Evolutionary conservation across 352 stramenopile genomes (phyloP).

Genomic region (Discostella stelligera): DNA sequence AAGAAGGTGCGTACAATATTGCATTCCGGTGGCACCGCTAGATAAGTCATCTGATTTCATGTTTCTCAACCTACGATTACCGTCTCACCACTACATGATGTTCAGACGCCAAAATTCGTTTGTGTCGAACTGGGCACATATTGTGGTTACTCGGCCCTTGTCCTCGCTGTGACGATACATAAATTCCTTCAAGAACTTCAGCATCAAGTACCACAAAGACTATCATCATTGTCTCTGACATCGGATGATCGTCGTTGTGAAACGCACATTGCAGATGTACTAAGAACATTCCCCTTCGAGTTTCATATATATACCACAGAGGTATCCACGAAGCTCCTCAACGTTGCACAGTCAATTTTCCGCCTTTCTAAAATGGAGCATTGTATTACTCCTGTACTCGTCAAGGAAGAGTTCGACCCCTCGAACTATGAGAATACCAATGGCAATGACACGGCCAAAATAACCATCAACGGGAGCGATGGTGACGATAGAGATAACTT

Average conservation of each 20-base stretch:
- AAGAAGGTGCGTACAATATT: background rate
- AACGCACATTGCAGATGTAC: too few species aligned
- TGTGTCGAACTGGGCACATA: conserved; percentile 79
- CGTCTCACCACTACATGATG: too few species aligned
- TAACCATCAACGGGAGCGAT: background rate
- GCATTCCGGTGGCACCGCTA: background rate
- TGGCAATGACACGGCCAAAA: too few species aligned
- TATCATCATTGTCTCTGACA: background rate
- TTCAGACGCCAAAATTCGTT: conserved; percentile 28
- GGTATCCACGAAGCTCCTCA: conserved; percentile 51
- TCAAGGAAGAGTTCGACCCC: conserved; percentile 23
- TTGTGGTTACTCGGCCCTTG: conserved; percentile 75
- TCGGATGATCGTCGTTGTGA: too few species aligned
- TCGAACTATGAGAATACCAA: too few species aligned
- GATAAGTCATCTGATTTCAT: too few species aligned
- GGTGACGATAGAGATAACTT: conserved; percentile 3
- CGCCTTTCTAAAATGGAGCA: conserved; percentile 54
- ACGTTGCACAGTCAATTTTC: conserved; percentile 62
- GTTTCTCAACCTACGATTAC: too few species aligned
- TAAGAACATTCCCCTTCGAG: too few species aligned
- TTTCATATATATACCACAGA: conserved; percentile 73
- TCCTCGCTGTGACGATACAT: conserved; percentile 41
- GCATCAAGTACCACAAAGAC: background rate
- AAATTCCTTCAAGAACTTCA: conserved; percentile 9
- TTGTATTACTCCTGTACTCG: conserved; percentile 42